These are phyloP conservation scores for Aspergillus oerlinghausenensis DNA, from an alignment of 2,329 filamentous ascomycete species.

Conservation along the genomic window DNA sequence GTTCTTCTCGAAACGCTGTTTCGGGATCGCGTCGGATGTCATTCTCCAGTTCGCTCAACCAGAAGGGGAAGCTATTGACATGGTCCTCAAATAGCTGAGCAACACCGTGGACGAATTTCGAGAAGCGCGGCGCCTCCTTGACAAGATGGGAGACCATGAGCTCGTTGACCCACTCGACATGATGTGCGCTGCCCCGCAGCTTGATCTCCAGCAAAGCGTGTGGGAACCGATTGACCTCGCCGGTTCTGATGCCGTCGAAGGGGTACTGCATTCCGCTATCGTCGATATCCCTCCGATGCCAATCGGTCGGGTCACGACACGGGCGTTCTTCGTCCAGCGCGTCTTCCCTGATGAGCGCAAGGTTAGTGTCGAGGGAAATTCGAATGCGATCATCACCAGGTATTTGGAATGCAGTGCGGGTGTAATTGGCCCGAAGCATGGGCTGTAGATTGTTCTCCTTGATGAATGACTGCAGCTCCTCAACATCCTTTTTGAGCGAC, in stretches of 20 bases:
- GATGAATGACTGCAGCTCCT: conserved; percentile 76
- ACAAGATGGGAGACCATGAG: conserved; percentile 90
- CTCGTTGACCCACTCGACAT: conserved; percentile 82
- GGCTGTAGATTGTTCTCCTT: conserved; percentile 73
- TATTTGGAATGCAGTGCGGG: conserved; percentile 92
- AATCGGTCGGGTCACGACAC: conserved; percentile 79
- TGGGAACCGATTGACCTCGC: conserved; percentile 86
- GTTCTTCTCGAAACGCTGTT: conserved; percentile 84
- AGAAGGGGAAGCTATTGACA: conserved; percentile 94
- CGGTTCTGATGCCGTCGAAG: conserved; percentile 80
- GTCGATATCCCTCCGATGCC: conserved; percentile 91
- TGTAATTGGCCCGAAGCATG: conserved; percentile 86
- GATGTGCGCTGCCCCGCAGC: conserved; percentile 59
- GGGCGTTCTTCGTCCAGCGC: conserved; percentile 76
- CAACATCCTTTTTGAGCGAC: conserved; percentile 65
- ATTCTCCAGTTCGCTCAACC: conserved; percentile 84
- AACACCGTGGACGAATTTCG: conserved; percentile 93
- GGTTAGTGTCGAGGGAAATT: conserved; percentile 86
- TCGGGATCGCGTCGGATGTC: conserved; percentile 94
- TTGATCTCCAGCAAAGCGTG: conserved; percentile 92
- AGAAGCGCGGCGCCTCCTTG: conserved; percentile 83
- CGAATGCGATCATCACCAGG: conserved; percentile 85
- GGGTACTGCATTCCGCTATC: conserved; percentile 76
- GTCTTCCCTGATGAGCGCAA: conserved; percentile 77
- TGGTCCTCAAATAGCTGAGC: conserved; percentile 91